phyloP scores from a whole-genome alignment of 2,329 filamentous ascomycete species.

The Trichophyton simii region DNA sequence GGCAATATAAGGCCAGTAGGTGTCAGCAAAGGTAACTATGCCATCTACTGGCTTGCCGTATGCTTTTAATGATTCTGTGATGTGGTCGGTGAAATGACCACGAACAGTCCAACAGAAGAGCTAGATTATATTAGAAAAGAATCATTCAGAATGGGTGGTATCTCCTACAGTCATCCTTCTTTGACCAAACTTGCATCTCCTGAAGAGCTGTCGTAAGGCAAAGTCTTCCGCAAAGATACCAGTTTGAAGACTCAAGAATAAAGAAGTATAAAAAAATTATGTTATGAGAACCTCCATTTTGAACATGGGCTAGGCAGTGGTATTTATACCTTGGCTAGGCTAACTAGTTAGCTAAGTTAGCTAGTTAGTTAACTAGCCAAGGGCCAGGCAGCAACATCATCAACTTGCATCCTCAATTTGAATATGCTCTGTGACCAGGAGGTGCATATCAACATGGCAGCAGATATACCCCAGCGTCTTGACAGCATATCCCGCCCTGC shows the following conservation, averaged over 20 bases:
- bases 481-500: neutral
- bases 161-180: neutral
- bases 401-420: no score
- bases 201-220: neutral
- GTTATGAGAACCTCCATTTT: neutral
- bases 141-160: neutral
- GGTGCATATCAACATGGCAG: neutral
- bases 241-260: neutral
- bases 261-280: neutral
- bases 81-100: neutral
- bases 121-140: neutral
- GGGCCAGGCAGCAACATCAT: no score
- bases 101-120: neutral
- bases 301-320: no score
- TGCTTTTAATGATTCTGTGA: no score
- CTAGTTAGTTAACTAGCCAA: no score
- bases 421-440: neutral
- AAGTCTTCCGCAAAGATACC: neutral
- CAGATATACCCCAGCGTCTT: neutral
- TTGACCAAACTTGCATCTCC: neutral
- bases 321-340: no score
- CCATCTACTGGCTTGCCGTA: conserved; percentile 10
- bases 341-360: no score
- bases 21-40: conserved; percentile 2
- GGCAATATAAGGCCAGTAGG: neutral